Evolutionary conservation across 805 yeast species (phyloP), one percentile per base, ranked within the genome.

Genomic region (Candida fluviatilis): DNA sequence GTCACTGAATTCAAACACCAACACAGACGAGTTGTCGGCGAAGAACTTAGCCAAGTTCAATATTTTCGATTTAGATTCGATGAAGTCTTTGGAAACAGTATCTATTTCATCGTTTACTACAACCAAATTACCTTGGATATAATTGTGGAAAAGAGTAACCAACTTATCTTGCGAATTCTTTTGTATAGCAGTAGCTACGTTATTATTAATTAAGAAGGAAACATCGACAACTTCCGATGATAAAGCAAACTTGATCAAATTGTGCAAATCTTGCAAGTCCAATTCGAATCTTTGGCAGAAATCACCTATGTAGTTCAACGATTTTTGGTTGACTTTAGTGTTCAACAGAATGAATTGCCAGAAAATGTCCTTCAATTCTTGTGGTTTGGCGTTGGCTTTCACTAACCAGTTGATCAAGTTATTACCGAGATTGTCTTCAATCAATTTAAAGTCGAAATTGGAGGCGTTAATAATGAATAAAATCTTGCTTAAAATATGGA

Each of bases 291-390:
- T 31, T 12, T 55, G 40, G 19, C 72, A 60, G 50, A 68, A 68
- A 11, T 49, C 42, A 43, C 63, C 58, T 49, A 68, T 65, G 39
- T 59, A 51, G 13, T 58, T 50, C 43, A 68, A 64, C 13, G 72
- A 49, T 38, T 52, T 45, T 18, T 47, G 41, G 10, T 68, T 45
- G 51, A 46, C 50, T 24, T 50, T 46, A 12, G 49, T 34, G 50
- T 68, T 73, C 53, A 67, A 66, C 12, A 43, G 26, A 39, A 69
- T 48, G 45, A 66, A 66, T 11, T 49, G 39, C 72, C 72, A 69
- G 51, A 68, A 67, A 16, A 58, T 40, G 12, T 45, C 17, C 42
- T 51, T 60, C 38, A 59, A 49, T 34, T 58, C 58, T 13, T 48
- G 51, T 19, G 60, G 64, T 14, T 54, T 40, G 12, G 64, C 60